Base-by-base conservation (phyloP, 192 early-diverging fungal species). In the Tieghemiomyces parasiticus region DNA sequence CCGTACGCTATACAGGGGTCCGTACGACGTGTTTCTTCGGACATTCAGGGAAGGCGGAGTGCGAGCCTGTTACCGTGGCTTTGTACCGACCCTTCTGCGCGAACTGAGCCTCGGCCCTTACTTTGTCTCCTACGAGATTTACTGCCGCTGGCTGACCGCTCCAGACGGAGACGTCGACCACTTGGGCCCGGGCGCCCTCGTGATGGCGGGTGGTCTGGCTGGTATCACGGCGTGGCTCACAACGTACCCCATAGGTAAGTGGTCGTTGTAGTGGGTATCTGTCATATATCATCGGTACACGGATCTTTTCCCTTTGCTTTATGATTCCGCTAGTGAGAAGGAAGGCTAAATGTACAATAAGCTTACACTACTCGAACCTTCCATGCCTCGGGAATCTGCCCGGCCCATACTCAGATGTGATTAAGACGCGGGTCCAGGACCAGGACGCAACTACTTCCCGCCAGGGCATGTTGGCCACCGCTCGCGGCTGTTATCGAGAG, bases 381-480 rank as follows among this genome's bases (percentile, higher is more conserved):
- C n/a, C n/a, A n/a, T n/a, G n/a, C n/a, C n/a, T n/a, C n/a, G n/a
- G n/a, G n/a, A n/a, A n/a, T n/a, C n/a, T n/a, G n/a, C n/a, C n/a
- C n/a, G n/a, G n/a, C n/a, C n/a, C n/a, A n/a, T n/a, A n/a, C 31
- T 25, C 50, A 78, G 78, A 80, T 64, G 74, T 80, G 19, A 64
- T 80, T 44, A 80, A 80, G 52, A 80, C 78, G n/a, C 66, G 78
- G 16, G 78, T 80, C 26, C 78, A 80, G 49, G 61, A 73, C 19
- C 62, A 60, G 2, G 45, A 35, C 30, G 65, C 68, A 63, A 22
- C 60, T 55, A 12, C 68, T n/a, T n/a, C 74, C 47, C 77, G 73
- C 58, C 65, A 61, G 38, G 68, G 73, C 0, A 60, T 74, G 0
- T 60, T 72, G 44, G 66, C 75, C 49, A 75, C 75, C 30, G 64